Conservation (phyloP, 768 basidiomycete species). For the Serpula lacrymans region DNA sequence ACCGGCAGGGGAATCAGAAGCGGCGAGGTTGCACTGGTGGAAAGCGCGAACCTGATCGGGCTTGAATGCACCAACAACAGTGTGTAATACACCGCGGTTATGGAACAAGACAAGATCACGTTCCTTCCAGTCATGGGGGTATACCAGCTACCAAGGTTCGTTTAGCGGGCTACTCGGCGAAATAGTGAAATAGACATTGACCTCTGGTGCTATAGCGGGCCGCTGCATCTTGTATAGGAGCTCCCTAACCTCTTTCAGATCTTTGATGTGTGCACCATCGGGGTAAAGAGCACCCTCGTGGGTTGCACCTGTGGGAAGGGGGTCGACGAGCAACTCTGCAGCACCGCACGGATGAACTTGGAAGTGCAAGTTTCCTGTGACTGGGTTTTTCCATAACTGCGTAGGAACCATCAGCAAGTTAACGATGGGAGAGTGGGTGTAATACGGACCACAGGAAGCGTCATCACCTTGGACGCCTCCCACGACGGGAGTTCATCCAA, state of each 20-base stretch:
- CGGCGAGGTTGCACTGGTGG: constrained; percentile 59
- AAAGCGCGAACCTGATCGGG: constrained; percentile 46
- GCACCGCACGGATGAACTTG: constrained; percentile 86
- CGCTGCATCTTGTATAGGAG: constrained; percentile 84
- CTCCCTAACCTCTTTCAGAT: constrained; percentile 68
- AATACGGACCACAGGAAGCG: constrained; percentile 54
- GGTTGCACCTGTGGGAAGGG: constrained; percentile 59
- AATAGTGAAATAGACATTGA: constrained; percentile 27
- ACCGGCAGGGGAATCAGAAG: constrained; percentile 45
- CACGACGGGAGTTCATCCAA: constrained; percentile 73
- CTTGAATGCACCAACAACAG: constrained; percentile 63
- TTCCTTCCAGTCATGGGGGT: constrained; percentile 84
- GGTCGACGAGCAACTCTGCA: constrained; percentile 63
- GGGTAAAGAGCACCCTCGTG: constrained; percentile 73
- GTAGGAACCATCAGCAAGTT: constrained; percentile 3
- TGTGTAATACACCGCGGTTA: constrained; percentile 66
- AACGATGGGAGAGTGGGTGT: background rate
- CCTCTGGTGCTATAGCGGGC: constrained; percentile 80
- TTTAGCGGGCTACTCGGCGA: background rate
- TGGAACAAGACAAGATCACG: constrained; percentile 68
- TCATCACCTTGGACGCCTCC: constrained; percentile 74
- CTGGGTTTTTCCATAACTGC: constrained; percentile 90
- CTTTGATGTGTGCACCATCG: constrained; percentile 72
- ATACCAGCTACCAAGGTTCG: constrained; percentile 53
- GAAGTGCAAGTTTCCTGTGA: constrained; percentile 78